Evolutionary conservation across 2,329 filamentous ascomycete species (phyloP), one percentile per base, ranked within the genome.

Genomic region (Endocalyx cinctus): DNA sequence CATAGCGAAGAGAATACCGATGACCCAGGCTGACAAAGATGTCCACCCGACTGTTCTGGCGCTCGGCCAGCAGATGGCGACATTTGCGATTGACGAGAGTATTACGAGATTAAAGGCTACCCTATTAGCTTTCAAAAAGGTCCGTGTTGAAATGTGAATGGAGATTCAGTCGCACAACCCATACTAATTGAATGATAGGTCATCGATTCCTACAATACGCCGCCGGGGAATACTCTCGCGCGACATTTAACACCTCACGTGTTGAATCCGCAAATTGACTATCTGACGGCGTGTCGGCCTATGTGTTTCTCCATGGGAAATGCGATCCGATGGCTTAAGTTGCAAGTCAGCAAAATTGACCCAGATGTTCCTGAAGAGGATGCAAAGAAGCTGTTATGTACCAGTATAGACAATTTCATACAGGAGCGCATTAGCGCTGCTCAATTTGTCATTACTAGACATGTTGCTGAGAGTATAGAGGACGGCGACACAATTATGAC

Each of bases 261-360:
- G 44, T 79, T 98, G 39, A 92, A 88, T 52, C 87, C 89, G 23
- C 92, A 98, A 62, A 96, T 98, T 54, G 88, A 94, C 45, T 96
- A 94, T 55, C 75, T 98, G 40, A 86, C 87, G 39, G 87, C 87
- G 47, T 96, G 89, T 55, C 82, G 92, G n/a, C 89, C 92, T 20
- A 85, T 98, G 64, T 94, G 87, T 46, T 92, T 95, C 62, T 87
- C 87, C 42, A 95, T 97, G 82, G 92, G 92, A 40, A 98, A 97
- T 59, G 88, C 88, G 22, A 94, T 98, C 55, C 79, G 92, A 34
- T 90, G 88, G 72, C 74, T 98, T 31, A 98, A 98, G 68, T 78
- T 95, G 29, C 79, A 87, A 52, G 90, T 98, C 55, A 84, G 87
- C 51, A 87, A 87, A 48, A 82, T 96, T 38, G 88, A 96, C 51